Evolutionary conservation across 2,329 filamentous ascomycete species (phyloP).

Genomic region (Beauveria pseudobassiana): DNA sequence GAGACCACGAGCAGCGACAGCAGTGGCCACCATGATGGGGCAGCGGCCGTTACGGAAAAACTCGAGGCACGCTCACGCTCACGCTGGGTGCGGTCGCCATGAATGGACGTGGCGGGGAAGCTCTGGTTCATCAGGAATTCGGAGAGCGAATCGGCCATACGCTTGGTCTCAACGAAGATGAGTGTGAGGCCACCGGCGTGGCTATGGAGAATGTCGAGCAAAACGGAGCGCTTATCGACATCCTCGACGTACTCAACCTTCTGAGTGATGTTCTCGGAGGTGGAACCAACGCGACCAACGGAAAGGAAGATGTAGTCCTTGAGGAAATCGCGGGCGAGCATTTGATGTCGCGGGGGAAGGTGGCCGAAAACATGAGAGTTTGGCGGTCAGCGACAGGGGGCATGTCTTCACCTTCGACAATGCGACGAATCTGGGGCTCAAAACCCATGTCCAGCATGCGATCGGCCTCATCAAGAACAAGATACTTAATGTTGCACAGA

Average conservation of each 20-base stretch:
- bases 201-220: slow-evolving; percentile 94
- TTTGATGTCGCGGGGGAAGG: slow-evolving; percentile 99
- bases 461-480: slow-evolving; percentile 97
- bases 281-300: slow-evolving; percentile 95
- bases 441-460: slow-evolving; percentile 99
- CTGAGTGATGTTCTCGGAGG: slow-evolving; percentile 99
- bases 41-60: slow-evolving; percentile 95
- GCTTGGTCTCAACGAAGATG: slow-evolving; percentile 99
- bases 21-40: slow-evolving; percentile 94
- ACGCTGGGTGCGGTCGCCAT: slow-evolving; percentile 96
- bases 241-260: slow-evolving; percentile 98
- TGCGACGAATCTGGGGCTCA: slow-evolving; percentile 97
- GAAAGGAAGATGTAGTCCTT: slow-evolving; percentile 99
- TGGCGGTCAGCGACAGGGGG: slow-evolving; percentile 74
- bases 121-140: slow-evolving; percentile 98
- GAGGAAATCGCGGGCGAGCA: slow-evolving; percentile 96
- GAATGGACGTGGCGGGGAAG: slow-evolving; percentile 96
- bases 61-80: slow-evolving; percentile 97
- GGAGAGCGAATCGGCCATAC: slow-evolving; percentile 95
- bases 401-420: slow-evolving; percentile 98
- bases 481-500: slow-evolving; percentile 96
- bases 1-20: slow-evolving; percentile 82
- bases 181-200: slow-evolving; percentile 83
- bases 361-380: slow-evolving; percentile 99
- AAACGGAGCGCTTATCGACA: slow-evolving; percentile 91